A percentile compares a stretch with the other conserved stretches of the same genome.
These are phyloP conservation scores for Dothidotthia symphoricarpi DNA, from an alignment of 2,329 filamentous ascomycete species.

Conservation along the genomic window DNA sequence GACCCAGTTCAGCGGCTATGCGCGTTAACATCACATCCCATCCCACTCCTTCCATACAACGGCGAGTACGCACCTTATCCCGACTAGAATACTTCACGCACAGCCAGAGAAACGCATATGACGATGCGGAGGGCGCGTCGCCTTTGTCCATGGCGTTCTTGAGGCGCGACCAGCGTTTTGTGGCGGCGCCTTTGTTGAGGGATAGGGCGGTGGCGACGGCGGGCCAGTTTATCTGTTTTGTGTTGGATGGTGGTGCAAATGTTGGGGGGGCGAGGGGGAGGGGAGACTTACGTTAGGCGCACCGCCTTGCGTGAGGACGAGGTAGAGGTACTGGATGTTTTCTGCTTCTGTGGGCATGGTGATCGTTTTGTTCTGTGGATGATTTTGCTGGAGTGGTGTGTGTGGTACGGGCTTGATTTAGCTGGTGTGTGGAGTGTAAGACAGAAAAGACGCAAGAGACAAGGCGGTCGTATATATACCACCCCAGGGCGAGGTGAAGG, in stretches of 20 bases:
- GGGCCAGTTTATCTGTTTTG: conserved; percentile 32
- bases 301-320: conserved; percentile 28
- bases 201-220: conserved; percentile 24
- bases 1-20: conserved; percentile 26
- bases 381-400: not conserved
- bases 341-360: conserved; percentile 32
- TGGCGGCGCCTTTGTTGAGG: conserved; percentile 25
- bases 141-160: conserved; percentile 24
- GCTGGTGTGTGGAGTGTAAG: not conserved
- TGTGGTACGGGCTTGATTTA: not conserved
- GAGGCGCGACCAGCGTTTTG: conserved; percentile 39
- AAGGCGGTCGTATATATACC: conserved; percentile 1
- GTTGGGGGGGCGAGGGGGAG: not conserved
- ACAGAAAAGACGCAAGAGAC: not conserved
- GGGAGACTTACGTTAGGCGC: conserved; percentile 17
- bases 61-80: conserved; percentile 22
- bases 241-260: conserved; percentile 1
- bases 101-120: conserved; percentile 31
- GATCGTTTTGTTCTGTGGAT: not conserved
- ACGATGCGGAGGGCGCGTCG: conserved; percentile 11
- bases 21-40: not conserved
- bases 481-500: conserved; percentile 11
- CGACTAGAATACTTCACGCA: conserved; percentile 27
- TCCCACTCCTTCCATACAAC: no score
- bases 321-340: conserved; percentile 33